phyloP scores from a whole-genome alignment of 768 basidiomycete genomes.

The Cystobasidium onofrii region DNA sequence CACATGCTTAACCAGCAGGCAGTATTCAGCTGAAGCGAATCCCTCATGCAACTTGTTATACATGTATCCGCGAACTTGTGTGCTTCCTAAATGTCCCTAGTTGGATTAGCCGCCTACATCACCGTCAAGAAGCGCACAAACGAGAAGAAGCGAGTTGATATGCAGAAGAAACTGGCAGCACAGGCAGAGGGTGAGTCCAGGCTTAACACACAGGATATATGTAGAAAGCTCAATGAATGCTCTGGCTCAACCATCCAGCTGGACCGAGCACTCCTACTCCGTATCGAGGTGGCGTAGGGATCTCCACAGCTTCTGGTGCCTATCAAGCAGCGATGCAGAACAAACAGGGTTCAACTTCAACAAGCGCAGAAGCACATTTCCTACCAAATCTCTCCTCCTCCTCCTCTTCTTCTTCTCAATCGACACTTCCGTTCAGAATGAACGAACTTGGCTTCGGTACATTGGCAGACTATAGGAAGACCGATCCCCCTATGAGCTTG shows the following conservation, averaged over 20 bases:
- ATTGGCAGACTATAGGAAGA: neutral
- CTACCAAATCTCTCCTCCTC: neutral
- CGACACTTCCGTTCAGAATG: neutral
- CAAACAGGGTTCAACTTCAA: neutral
- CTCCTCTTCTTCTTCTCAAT: neutral
- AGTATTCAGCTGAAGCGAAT: neutral
- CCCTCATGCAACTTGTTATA: neutral
- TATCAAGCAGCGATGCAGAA: neutral
- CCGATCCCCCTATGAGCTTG: neutral
- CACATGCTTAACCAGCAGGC: neutral
- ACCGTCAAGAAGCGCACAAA: slow-evolving; percentile 2
- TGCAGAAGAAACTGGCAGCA: neutral
- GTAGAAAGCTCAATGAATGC: too few species aligned
- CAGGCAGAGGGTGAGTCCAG: neutral
- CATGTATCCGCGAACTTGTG: neutral
- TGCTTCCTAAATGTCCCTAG: neutral
- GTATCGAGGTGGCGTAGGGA: neutral
- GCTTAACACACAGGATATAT: too few species aligned
- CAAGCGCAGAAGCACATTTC: neutral
- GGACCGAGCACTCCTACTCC: neutral
- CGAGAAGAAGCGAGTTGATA: neutral
- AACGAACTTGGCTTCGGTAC: neutral
- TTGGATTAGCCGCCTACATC: neutral
- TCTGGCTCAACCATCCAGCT: neutral
- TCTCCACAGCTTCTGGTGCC: neutral